A percentile compares a stretch with the other conserved stretches of the same genome.
Conservation (phyloP, 1,139 yeast species). For the Diutina ranongensis region DNA sequence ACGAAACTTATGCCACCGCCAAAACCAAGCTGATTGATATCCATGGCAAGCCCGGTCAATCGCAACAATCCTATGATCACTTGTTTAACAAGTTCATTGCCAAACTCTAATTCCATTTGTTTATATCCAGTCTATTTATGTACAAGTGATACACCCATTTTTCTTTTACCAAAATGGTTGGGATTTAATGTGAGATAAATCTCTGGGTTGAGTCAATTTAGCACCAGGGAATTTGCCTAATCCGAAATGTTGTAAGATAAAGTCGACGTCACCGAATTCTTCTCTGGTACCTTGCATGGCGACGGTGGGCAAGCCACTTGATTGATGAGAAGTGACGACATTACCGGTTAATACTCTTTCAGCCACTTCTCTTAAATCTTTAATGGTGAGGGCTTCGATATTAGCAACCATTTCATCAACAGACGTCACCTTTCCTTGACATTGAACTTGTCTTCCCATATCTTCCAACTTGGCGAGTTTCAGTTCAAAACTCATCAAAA, state of each 20-base stretch:
- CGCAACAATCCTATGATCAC: neutral
- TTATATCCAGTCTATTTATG: neutral
- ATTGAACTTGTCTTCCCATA: slow-evolving; percentile 87
- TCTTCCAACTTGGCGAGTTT: slow-evolving; percentile 89
- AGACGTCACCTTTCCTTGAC: slow-evolving; percentile 68
- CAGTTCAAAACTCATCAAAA: slow-evolving; percentile 87
- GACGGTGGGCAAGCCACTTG: slow-evolving; percentile 62
- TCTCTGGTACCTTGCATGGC: slow-evolving; percentile 86
- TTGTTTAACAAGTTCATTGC: neutral
- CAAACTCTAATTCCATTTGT: too few species aligned
- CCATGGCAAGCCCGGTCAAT: neutral
- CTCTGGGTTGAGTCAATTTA: slow-evolving; percentile 20
- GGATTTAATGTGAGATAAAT: slow-evolving; percentile 11
- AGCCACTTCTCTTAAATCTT: slow-evolving; percentile 67
- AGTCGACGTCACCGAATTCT: slow-evolving; percentile 73
- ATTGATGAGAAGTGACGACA: slow-evolving; percentile 33
- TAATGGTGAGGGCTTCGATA: slow-evolving; percentile 54
- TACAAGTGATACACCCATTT: neutral
- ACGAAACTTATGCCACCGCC: neutral
- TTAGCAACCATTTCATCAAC: slow-evolving; percentile 74
- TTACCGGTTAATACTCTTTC: slow-evolving; percentile 63
- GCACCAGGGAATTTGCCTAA: slow-evolving; percentile 38
- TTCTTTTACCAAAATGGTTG: neutral
- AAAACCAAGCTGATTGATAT: neutral
- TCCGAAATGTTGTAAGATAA: slow-evolving; percentile 58